Conservation (phyloP, 176 grass and related monocot species). For the Microstegium vimineum region DNA sequence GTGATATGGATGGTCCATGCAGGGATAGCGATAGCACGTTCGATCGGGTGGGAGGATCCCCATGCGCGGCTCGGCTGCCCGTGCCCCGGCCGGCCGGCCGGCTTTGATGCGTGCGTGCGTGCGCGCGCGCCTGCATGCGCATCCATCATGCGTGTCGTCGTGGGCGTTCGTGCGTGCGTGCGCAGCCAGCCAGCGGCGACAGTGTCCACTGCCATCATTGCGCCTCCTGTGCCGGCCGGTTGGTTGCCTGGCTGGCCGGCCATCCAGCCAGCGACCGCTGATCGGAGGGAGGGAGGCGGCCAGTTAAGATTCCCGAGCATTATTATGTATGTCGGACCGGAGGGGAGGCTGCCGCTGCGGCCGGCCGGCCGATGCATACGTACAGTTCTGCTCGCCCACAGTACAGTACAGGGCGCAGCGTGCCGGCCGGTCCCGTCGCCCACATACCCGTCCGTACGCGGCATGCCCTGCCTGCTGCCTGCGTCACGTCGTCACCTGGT, state of each 20-base stretch:
- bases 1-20: too few species aligned
- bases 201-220: background rate
- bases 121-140: background rate
- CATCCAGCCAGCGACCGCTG: too few species aligned
- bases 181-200: background rate
- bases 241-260: too few species aligned
- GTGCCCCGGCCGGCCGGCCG: too few species aligned
- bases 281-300: too few species aligned
- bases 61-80: too few species aligned
- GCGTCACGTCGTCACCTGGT: background rate
- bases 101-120: background rate
- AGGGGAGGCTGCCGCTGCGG: too few species aligned
- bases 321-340: conserved; percentile 29
- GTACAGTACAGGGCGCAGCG: too few species aligned
- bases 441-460: background rate
- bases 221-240: conserved; percentile 8
- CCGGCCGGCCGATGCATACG: too few species aligned
- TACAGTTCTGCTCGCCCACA: too few species aligned
- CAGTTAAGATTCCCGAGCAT: conserved; percentile 11
- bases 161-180: conserved; percentile 5
- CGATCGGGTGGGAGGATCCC: background rate
- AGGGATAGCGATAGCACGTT: too few species aligned
- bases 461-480: background rate
- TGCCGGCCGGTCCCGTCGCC: background rate
- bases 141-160: background rate